Evolutionary conservation across 2,329 filamentous ascomycete species (phyloP), one percentile per base, ranked within the genome.

Genomic region (Septoria petroselini): DNA sequence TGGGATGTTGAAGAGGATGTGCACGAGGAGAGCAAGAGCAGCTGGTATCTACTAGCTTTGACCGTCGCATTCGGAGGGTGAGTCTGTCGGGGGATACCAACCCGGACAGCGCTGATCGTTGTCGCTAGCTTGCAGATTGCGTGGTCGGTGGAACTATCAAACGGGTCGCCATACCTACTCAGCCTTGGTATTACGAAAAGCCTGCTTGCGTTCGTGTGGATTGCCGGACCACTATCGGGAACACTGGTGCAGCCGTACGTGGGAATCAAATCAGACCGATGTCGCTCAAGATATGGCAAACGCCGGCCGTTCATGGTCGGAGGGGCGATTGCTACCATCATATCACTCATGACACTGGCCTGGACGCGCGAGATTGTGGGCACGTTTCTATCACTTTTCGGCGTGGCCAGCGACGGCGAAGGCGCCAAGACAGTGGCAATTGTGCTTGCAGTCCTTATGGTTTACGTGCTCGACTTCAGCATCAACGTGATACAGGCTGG

Each of bases 401-500:
- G 87, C 8, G 84, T 81, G 8, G 78, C 85, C 46, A 72, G 73
- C n/a, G 77, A 83, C 31, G 87, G 85, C 0, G 61, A 77, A 6
- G 80, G 76, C 2, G 84, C 86, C 38, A 84, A 81, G 62, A 77
- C 76, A 3, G 73, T 76, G 34, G 80, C 86, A 40, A 91, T 95
- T 58, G 73, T 88, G 25, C 78, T 88, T 50, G 91, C 91, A 6
- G 89, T 95, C 4, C 66, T 90, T 23, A 85, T 90, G 72, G 86
- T 97, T 62, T 97, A 95, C 70, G 76, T 93, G 41, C 78, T 97
- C 42, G 91, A 97, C 68, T 93, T 97, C 68, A 83, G 91, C 62
- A 93, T 97, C 73, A 97, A 97, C 70, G 93, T 91, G 49, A 85
- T 97, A 27, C 91, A 97, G 78, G 91, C 93, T 41, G 87, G 84